Percentiles rank a stretch among this genome's conserved stretches.
These are phyloP conservation scores for Phlebiopsis gigantea DNA, from an alignment of 768 basidiomycete genomes.

Conservation along the genomic window DNA sequence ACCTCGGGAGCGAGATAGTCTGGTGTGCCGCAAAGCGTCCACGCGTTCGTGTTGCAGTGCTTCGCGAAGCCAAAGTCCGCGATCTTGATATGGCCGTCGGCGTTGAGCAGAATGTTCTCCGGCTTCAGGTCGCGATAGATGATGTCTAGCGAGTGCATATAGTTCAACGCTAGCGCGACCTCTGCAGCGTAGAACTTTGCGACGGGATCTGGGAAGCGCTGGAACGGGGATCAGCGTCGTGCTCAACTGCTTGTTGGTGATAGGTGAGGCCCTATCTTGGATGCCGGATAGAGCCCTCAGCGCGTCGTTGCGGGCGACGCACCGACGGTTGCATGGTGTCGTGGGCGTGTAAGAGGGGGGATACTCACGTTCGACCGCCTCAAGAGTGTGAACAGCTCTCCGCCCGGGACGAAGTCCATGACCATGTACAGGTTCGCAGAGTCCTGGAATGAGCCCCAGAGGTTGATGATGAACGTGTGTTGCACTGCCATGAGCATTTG, in stretches of 20 bases:
- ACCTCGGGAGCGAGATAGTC: constrained; percentile 98
- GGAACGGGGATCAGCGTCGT: constrained; percentile 17
- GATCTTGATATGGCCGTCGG: constrained; percentile 96
- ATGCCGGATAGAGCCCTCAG: background rate
- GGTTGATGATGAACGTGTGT: constrained; percentile 92
- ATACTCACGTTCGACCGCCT: constrained; percentile 78
- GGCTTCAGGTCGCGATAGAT: constrained; percentile 98
- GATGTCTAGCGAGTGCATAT: constrained; percentile 82
- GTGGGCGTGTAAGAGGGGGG: background rate
- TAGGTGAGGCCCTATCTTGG: background rate
- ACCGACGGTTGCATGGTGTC: background rate
- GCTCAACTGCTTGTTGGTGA: constrained; percentile 1
- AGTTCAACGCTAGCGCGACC: constrained; percentile 87
- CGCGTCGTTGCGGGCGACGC: background rate
- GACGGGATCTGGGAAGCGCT: constrained; percentile 95
- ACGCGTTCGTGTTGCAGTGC: constrained; percentile 78
- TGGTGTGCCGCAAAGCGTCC: constrained; percentile 93
- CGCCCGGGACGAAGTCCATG: constrained; percentile 94
- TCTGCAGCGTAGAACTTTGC: constrained; percentile 98
- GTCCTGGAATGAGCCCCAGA: constrained; percentile 96
- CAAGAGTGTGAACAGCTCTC: constrained; percentile 92
- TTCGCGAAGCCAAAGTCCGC: constrained; percentile 98
- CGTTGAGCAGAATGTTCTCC: constrained; percentile 89
- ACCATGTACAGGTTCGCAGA: constrained; percentile 94
- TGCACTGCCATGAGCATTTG: constrained; percentile 78